Percentiles rank a stretch among this genome's conserved stretches.
Conservation (phyloP, 257 asterid genomes). For the Verbascum thapsus region DNA sequence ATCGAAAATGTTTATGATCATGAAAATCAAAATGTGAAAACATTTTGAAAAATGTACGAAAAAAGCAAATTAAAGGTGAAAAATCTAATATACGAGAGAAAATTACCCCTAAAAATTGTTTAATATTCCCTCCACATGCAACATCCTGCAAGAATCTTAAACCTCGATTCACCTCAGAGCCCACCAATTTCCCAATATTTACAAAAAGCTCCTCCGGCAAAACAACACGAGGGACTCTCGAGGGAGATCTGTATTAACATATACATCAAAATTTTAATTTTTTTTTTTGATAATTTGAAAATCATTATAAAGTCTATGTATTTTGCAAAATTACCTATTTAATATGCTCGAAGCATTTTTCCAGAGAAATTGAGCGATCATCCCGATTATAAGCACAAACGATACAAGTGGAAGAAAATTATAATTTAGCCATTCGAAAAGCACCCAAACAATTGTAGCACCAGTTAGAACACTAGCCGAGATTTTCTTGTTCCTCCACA, state of each 20-base stretch:
- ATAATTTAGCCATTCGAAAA: constrained; percentile 74
- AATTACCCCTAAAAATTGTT: constrained; percentile 56
- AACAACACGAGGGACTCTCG: constrained; percentile 54
- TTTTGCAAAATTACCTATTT: constrained; percentile 38
- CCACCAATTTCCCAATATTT: constrained; percentile 50
- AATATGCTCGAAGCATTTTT: constrained; percentile 52
- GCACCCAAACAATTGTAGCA: constrained; percentile 63
- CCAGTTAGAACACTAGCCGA: constrained; percentile 59
- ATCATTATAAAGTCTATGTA: background rate
- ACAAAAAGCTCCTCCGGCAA: constrained; percentile 51
- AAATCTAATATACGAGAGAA: background rate
- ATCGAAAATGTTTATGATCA: background rate
- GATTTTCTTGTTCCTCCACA: constrained; percentile 82
- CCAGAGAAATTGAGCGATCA: constrained; percentile 67
- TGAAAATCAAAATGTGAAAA: background rate
- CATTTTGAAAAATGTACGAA: too few species aligned
- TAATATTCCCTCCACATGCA: constrained; percentile 54
- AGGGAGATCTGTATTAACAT: constrained; percentile 43
- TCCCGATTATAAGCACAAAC: constrained; percentile 46
- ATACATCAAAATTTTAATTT: too few species aligned
- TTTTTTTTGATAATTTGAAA: constrained; percentile 1
- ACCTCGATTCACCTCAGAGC: constrained; percentile 50
- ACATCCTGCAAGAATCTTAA: constrained; percentile 55
- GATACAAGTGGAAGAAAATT: constrained; percentile 57
- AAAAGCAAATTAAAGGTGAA: background rate